Evolutionary conservation across 805 yeast genomes (phyloP).

Genomic region (Maudiozyma barnettii): DNA sequence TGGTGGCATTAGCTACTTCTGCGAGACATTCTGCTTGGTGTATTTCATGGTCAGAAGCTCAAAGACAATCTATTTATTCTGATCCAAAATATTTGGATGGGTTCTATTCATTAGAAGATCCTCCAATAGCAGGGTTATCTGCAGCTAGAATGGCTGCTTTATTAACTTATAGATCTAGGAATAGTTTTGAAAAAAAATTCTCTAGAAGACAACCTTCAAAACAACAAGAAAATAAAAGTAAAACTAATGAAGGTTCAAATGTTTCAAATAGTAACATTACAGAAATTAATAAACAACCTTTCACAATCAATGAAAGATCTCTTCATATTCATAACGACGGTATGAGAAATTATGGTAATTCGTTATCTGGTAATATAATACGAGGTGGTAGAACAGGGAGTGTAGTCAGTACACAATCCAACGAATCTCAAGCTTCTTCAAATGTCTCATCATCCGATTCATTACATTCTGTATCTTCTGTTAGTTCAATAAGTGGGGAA

Average conservation of each 20-base stretch:
- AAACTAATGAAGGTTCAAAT: background rate
- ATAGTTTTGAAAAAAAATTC: constrained; percentile 82
- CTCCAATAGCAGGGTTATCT: constrained; percentile 77
- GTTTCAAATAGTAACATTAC: background rate
- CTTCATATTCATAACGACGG: constrained; percentile 91
- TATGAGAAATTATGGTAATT: constrained; percentile 23
- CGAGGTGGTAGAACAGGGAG: constrained; percentile 1
- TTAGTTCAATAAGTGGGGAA: constrained; percentile 16
- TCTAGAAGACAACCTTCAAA: constrained; percentile 67
- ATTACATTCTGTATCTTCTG: constrained; percentile 25
- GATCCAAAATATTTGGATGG: constrained; percentile 94
- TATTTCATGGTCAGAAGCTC: constrained; percentile 98
- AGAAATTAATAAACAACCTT: constrained; percentile 18
- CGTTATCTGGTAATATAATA: constrained; percentile 4
- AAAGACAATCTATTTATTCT: constrained; percentile 88
- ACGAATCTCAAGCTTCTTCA: background rate
- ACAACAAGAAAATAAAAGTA: constrained; percentile 25
- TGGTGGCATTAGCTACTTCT: constrained; percentile 84
- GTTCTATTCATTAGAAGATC: constrained; percentile 65
- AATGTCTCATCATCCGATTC: constrained; percentile 16
- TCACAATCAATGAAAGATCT: constrained; percentile 53
- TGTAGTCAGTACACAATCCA: constrained; percentile 9
- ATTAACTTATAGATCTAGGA: constrained; percentile 83
- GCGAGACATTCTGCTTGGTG: constrained; percentile 98
- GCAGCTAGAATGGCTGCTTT: constrained; percentile 98